A percentile compares a stretch with the other conserved stretches of the same genome.
These are phyloP conservation scores for Croton laevigatus DNA, from an alignment of 441 rosid genomes.

Conservation along the genomic window DNA sequence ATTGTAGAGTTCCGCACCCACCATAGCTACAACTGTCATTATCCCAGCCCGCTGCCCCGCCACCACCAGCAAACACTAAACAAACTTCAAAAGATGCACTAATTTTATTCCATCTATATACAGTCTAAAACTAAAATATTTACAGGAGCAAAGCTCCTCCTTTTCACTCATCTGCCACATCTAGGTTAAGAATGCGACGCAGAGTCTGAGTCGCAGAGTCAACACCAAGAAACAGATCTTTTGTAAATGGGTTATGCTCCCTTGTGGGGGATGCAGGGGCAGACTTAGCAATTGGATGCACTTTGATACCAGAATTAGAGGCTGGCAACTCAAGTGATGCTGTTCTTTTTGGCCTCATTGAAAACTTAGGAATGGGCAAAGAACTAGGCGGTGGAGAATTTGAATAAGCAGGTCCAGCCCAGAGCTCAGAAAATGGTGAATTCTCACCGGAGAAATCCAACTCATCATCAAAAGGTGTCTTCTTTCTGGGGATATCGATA, in stretches of 20 bases:
- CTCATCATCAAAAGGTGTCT: constrained; percentile 33
- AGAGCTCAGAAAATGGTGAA: constrained; percentile 61
- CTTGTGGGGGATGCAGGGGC: constrained; percentile 86
- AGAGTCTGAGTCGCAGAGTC: constrained; percentile 83
- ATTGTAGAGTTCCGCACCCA: constrained; percentile 25
- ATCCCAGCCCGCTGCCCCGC: constrained; percentile 10
- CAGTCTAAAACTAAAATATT: constrained; percentile 50
- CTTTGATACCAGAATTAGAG: constrained; percentile 32
- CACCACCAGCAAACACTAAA: constrained; percentile 22
- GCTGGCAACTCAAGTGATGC: constrained; percentile 57
- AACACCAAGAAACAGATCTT: constrained; percentile 46
- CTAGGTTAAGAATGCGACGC: constrained; percentile 94
- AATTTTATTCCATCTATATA: constrained; percentile 48
- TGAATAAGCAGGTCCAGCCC: constrained; percentile 99
- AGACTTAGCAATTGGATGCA: constrained; percentile 66
- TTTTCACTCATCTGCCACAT: constrained; percentile 52
- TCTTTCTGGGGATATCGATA: constrained; percentile 35
- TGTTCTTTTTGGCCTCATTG: constrained; percentile 56
- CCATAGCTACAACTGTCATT: constrained; percentile 27
- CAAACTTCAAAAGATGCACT: constrained; percentile 23
- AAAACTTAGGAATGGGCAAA: constrained; percentile 85
- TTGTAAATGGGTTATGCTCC: constrained; percentile 36
- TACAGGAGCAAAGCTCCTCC: constrained; percentile 46
- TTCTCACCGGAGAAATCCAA: constrained; percentile 36
- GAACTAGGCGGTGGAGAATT: constrained; percentile 94